A percentile compares a stretch with the other conserved stretches of the same genome.
These are phyloP conservation scores for Capronia americana DNA, from an alignment of 2,329 filamentous ascomycete species.

Conservation along the genomic window DNA sequence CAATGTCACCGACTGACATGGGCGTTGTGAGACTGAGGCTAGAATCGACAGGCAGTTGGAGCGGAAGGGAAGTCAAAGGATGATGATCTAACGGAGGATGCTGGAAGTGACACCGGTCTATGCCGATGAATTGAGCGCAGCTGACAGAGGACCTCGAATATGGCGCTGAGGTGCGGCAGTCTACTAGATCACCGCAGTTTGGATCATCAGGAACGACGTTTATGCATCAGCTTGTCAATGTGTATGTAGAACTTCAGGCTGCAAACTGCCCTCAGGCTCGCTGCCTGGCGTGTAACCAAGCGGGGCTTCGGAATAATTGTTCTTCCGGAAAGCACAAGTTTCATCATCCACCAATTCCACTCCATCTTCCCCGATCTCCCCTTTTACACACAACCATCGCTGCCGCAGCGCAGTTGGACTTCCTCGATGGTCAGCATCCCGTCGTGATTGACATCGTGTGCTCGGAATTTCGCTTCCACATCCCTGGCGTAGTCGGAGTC, in stretches of 20 bases:
- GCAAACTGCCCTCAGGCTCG: neutral
- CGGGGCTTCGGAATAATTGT: neutral
- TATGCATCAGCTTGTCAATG: neutral
- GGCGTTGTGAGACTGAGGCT: neutral
- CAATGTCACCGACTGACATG: neutral
- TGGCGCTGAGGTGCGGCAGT: neutral
- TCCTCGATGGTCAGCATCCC: slow-evolving; percentile 13
- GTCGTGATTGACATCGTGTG: slow-evolving; percentile 14
- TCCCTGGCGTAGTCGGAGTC: slow-evolving; percentile 1
- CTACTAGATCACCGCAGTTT: neutral
- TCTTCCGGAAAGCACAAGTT: neutral
- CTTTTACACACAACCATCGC: slow-evolving; percentile 10
- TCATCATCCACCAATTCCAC: neutral
- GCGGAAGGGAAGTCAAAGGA: neutral
- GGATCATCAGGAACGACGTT: neutral
- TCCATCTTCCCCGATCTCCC: neutral
- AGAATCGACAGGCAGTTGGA: neutral
- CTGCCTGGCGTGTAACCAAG: neutral
- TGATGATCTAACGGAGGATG: neutral
- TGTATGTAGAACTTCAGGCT: neutral
- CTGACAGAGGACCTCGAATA: neutral
- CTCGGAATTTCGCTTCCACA: slow-evolving; percentile 16
- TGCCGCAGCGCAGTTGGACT: slow-evolving; percentile 12
- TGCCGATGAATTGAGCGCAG: neutral
- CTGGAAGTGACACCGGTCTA: neutral